Base-by-base conservation (phyloP, 2,329 filamentous ascomycete species). In the Xylariales sp. region DNA sequence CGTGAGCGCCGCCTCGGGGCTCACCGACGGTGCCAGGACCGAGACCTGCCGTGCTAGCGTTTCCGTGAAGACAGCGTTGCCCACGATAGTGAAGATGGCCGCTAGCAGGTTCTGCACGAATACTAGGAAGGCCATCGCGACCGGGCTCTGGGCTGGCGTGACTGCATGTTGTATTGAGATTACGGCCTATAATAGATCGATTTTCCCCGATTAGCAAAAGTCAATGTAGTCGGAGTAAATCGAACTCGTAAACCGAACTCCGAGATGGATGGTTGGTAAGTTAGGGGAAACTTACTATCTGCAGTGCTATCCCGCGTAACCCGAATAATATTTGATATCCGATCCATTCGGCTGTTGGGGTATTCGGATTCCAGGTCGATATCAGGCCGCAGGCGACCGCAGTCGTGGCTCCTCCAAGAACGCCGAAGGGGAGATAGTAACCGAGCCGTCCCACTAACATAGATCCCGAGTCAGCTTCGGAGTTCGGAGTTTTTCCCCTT, bases 271-370 rank as follows among this genome's bases (percentile, higher is more conserved):
- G 16, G 16, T n/a, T 46, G n/a, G 28, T 23, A 46, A 34, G 36
- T 16, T 52, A 49, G n/a, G 23, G 36, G 8, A 18, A 14, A 30
- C 39, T 52, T 54, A 65, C 62, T 28, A 58, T 5, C 10, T 65
- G 62, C 10, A 60, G 32, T 43, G 7, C 62, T 8, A 52, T 54
- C 5, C 63, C 63, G 6, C 63, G 34, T 30, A 65, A 45, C n/a
- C 56, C 63, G 14, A 36, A 65, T 36, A 65, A 8, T 36, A 65
- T 62, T 30, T 65, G 63, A 18, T 62, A 55, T 16, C 63, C 63
- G 14, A 65, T 48, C 56, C 55, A 61, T 30, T 55, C 43, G 12
- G 48, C 63, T 5, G 57, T 55, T 23, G 36, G 23, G 23, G 63
- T 65, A 30, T 34, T 5, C 1, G 32, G 63, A 9, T 18, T 3